phyloP scores from a whole-genome alignment of 2,329 filamentous ascomycete genomes.

The Aspergillus neotritici region DNA sequence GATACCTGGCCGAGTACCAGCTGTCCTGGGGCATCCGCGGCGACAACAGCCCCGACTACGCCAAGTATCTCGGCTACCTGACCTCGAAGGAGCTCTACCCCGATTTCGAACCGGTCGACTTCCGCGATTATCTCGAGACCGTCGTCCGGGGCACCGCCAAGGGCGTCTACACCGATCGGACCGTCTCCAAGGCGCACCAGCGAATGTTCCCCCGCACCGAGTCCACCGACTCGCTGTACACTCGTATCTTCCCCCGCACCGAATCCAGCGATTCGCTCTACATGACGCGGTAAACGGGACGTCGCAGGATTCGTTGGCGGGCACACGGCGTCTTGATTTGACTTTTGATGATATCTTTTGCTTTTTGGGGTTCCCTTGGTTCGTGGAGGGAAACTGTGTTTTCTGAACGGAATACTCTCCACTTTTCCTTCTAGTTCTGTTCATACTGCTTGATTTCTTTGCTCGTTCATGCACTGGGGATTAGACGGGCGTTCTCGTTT shows the following conservation, averaged over 20 bases:
- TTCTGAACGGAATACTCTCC: no score
- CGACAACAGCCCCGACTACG: conserved; percentile 51
- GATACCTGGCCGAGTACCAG: conserved; percentile 41
- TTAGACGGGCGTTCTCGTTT: no score
- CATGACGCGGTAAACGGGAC: conserved; percentile 25
- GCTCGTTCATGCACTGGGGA: no score
- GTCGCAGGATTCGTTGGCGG: not conserved
- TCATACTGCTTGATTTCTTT: no score
- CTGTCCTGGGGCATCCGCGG: conserved; percentile 46
- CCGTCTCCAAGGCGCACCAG: conserved; percentile 32
- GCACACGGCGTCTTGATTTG: no score
- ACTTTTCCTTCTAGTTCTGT: no score
- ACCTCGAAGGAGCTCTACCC: conserved; percentile 51
- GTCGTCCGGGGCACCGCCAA: conserved; percentile 39
- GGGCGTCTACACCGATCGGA: conserved; percentile 33
- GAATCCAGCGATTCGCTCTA: conserved; percentile 33
- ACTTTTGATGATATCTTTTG: no score
- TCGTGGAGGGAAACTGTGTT: no score
- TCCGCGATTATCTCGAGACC: conserved; percentile 37
- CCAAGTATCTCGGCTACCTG: conserved; percentile 52
- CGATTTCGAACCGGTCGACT: conserved; percentile 40
- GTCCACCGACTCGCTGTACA: conserved; percentile 33
- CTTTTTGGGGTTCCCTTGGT: no score
- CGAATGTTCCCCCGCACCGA: conserved; percentile 33
- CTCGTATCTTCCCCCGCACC: conserved; percentile 31